These are phyloP conservation scores for Ceratocystis cacaofunesta DNA, from an alignment of 2,329 filamentous ascomycete species.

Conservation along the genomic window DNA sequence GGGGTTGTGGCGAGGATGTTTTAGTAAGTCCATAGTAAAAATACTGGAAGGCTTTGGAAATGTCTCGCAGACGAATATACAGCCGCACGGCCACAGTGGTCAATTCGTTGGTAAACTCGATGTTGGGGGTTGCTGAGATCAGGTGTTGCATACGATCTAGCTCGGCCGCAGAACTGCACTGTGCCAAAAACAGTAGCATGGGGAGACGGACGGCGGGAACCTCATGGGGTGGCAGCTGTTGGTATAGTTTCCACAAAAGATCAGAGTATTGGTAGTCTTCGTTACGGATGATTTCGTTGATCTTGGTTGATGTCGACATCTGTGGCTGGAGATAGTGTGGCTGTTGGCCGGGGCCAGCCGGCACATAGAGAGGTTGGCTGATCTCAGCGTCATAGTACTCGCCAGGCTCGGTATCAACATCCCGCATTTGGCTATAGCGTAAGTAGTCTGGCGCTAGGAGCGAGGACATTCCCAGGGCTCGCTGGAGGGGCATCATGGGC, in stretches of 20 bases:
- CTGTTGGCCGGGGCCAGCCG: conserved; percentile 11
- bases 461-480: conserved; percentile 1
- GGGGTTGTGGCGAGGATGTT: conserved; percentile 13
- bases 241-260: conserved; percentile 12
- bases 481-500: neutral
- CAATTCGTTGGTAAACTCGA: conserved; percentile 14
- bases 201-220: conserved; percentile 1
- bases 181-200: conserved; percentile 12
- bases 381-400: conserved; percentile 2
- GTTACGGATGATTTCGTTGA: conserved; percentile 8
- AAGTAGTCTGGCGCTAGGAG: conserved; percentile 10
- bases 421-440: conserved; percentile 3
- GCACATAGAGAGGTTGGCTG: neutral
- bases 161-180: conserved; percentile 15
- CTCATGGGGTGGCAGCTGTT: conserved; percentile 1
- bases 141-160: conserved; percentile 15
- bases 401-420: conserved; percentile 4
- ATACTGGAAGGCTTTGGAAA: conserved; percentile 15
- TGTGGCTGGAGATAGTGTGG: conserved; percentile 11
- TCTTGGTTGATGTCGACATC: conserved; percentile 1
- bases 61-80: conserved; percentile 15
- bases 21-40: conserved; percentile 9
- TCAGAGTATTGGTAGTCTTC: conserved; percentile 16
- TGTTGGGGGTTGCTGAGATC: conserved; percentile 11
- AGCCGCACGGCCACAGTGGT: conserved; percentile 15